phyloP scores from a whole-genome alignment of 495 filamentous ascomycete species.

The Choiromyces venosus region DNA sequence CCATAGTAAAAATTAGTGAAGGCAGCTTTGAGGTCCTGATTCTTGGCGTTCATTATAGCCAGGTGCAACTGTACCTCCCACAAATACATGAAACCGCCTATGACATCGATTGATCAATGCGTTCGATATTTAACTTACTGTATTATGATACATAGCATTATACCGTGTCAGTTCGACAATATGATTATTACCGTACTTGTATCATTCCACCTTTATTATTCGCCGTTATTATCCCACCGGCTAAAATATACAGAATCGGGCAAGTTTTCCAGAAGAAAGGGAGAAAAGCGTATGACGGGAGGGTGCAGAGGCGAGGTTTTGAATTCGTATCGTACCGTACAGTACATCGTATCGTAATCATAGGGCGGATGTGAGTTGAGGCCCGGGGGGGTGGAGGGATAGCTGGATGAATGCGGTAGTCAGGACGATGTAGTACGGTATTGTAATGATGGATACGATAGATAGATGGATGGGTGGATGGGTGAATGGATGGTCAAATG shows the following conservation, averaged over 20 bases:
- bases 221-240: not conserved
- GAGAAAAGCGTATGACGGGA: not conserved
- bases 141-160: not conserved
- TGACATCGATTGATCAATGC: not conserved
- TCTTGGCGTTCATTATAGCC: too few relatives aligned
- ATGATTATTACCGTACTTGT: not conserved
- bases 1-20: too few relatives aligned
- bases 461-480: too few relatives aligned
- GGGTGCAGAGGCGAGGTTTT: not conserved
- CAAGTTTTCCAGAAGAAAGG: not conserved
- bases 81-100: not conserved
- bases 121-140: not conserved
- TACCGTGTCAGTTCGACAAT: not conserved
- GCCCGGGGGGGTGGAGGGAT: too few relatives aligned
- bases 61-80: not conserved
- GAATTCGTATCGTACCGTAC: not conserved
- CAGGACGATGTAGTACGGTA: too few relatives aligned
- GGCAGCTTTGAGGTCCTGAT: too few relatives aligned
- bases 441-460: too few relatives aligned
- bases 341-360: not conserved
- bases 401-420: too few relatives aligned
- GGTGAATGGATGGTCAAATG: not conserved
- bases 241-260: not conserved
- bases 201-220: not conserved
- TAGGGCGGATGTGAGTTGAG: not conserved